Percentiles rank a stretch among this genome's conserved stretches.
phyloP scores from a whole-genome alignment of 1,284 basidiomycete genomes.

The Stygiomarasmius scandens region DNA sequence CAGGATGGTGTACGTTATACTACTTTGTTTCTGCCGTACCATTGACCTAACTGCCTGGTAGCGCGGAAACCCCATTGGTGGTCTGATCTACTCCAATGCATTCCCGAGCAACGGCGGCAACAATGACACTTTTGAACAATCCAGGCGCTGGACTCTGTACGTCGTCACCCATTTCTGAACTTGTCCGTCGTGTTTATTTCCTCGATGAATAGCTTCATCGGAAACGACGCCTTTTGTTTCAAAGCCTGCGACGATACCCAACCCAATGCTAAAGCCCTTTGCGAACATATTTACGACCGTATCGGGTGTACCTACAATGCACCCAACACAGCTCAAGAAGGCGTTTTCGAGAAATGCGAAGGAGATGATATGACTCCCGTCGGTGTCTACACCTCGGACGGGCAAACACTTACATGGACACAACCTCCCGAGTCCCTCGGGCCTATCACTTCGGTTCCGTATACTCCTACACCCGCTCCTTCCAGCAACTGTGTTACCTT shows the following conservation, averaged over 20 bases:
- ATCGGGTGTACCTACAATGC: constrained; percentile 59
- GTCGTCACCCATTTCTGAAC: constrained; percentile 15
- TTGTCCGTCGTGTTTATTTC: constrained; percentile 32
- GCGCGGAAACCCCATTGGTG: constrained; percentile 58
- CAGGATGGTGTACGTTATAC: constrained; percentile 38
- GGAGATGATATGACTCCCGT: constrained; percentile 59
- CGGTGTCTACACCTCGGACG: constrained; percentile 51
- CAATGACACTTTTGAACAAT: constrained; percentile 42
- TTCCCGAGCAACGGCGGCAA: constrained; percentile 32
- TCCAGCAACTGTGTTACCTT: constrained; percentile 56
- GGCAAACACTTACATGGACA: constrained; percentile 43
- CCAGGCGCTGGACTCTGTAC: constrained; percentile 52
- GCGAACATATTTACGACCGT: constrained; percentile 54
- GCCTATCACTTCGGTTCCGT: constrained; percentile 60
- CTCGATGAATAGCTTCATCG: constrained; percentile 55
- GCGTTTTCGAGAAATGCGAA: constrained; percentile 49
- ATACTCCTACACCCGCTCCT: constrained; percentile 55
- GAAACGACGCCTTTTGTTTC: constrained; percentile 38
- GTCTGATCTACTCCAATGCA: constrained; percentile 55
- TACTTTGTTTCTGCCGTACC: background rate
- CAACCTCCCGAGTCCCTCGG: constrained; percentile 63
- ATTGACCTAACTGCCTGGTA: no score
- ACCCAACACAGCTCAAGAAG: constrained; percentile 49
- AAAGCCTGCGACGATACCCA: constrained; percentile 51
- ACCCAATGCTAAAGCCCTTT: constrained; percentile 41